A percentile compares a stretch with the other conserved stretches of the same genome.
phyloP scores from a whole-genome alignment of 306 rosid species.

The Cyclanthera cordifolia region DNA sequence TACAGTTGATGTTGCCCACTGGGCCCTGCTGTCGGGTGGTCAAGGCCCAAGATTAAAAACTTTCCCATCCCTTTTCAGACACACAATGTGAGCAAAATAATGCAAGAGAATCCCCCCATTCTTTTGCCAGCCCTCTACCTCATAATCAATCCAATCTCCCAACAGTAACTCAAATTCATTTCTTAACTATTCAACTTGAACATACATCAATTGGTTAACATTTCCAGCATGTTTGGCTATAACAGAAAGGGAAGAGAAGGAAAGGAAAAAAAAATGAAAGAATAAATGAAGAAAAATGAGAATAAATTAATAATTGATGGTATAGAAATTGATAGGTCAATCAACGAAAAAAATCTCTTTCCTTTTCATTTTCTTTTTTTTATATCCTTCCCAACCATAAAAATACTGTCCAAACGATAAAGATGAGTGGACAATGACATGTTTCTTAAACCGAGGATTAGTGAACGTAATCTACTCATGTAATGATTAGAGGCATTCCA shows the following conservation, averaged over 20 bases:
- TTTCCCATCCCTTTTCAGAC: conserved; percentile 1
- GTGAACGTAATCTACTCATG: not conserved
- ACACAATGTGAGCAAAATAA: not conserved
- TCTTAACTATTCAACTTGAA: not conserved
- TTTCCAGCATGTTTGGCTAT: no score
- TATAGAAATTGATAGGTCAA: no score
- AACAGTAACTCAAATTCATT: not conserved
- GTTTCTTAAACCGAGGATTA: not conserved
- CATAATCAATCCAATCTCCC: conserved; percentile 12
- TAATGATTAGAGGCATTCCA: not conserved
- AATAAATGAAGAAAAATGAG: no score
- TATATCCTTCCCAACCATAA: no score
- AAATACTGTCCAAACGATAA: not conserved
- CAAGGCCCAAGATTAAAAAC: conserved; percentile 26
- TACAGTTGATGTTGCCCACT: conserved; percentile 24
- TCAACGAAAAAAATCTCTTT: no score
- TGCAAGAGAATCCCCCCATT: not conserved
- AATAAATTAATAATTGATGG: no score
- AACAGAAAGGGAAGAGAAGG: no score
- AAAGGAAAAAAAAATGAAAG: no score
- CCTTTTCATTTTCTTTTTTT: no score
- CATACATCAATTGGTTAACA: not conserved
- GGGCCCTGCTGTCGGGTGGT: conserved; percentile 76
- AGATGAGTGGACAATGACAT: not conserved
- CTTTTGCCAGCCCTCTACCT: conserved; percentile 1